Evolutionary conservation across 1,284 basidiomycete species (phyloP), one percentile per base, ranked within the genome.

Genomic region (Phellinidium pouzarii): DNA sequence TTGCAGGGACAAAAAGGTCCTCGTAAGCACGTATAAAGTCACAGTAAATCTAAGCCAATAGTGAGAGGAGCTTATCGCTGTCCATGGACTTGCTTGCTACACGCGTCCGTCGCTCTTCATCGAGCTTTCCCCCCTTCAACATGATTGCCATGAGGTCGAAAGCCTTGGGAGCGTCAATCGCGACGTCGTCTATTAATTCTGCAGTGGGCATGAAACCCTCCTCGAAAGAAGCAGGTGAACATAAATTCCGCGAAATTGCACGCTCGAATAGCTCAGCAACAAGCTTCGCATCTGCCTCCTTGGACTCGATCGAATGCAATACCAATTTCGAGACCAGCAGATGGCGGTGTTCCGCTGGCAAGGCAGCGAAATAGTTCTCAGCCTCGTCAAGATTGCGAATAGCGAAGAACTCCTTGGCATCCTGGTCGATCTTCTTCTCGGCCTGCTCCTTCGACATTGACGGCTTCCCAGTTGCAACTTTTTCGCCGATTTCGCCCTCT

Each of bases 111-210:
- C 72, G 72, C 48, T 79, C 79, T 57, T 82, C 79, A 59, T 88
- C 78, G 68, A 90, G 69, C 20, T 74, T 75, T 19, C 86, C 74
- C 41, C 80, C 82, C 64, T 80, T 82, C 55, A 93, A 68, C 70
- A 92, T 80, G 51, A 76, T 74, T 7, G 83, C 90, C 65, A 93
- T 83, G 49, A 85, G 78, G 56, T 78, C 70, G 71, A 87, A 85
- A 0, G 91, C 93, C 64, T 87, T 86, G 3, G 94, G 94, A 55
- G 87, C 89, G 66, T 97, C 93, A 62, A 94, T 86, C 17, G 83
- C 80, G 53, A 92, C 80, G 64, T 96, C 93, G 62, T 93, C 91
- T 59, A 96, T 74, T 56, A 84, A 70, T 65, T 89, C 85, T 52
- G 87, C 81, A 50, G 82, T 76, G 1, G 76, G 73, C 53, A 68